Base-by-base conservation (phyloP, 768 basidiomycete species). In the Auricularia sp. region DNA sequence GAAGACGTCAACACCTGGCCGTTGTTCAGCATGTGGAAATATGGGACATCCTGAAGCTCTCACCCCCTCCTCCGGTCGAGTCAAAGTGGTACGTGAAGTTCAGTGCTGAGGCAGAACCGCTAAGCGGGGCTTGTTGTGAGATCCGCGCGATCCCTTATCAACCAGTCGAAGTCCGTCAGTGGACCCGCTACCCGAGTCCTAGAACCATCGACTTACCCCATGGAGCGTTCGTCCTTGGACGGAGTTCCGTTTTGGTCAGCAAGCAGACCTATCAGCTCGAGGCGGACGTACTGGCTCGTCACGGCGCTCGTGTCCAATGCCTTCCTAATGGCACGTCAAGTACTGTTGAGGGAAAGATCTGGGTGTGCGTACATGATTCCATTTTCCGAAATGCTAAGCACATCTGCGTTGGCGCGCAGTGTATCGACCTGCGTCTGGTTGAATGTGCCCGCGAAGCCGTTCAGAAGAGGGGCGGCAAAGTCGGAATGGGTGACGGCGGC, bases 1-100 rank as follows among this genome's bases (percentile, higher is more conserved):
- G 65, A 79, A 80, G 66, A 81, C 73, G 67, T 77, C 76, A 34
- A 77, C 77, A 23, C 75, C 76, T 34, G 65, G 44, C 29, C 10
- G 42, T 43, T 10, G 42, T 43, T 43, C 42, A 43, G 42, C 42
- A 43, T 16, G 16, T 10, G 42, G 16, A 8, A 8, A 8, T 16
- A 10, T 43, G 42, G 42, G 8, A 8, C 10, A 8, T 16, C 16
- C 10, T 10, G 16, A 8, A 43, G 8, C 16, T 43, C 47, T 8
- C 47, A 51, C 47, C 47, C 18, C 16, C 21, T 8, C 47, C 47
- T 8, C 16, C 47, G 11, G 47, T 51, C 16, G 47, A 51, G 21
- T 51, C 47, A 51, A 51, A 51, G 47, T 51, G 47, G 65, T 74
- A 76, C n/a, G 65, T 67, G 64, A 68, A 76, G 3, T 65, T 71